Conservation (phyloP, 2,329 filamentous ascomycete species). For the Talaromyces sp. region DNA sequence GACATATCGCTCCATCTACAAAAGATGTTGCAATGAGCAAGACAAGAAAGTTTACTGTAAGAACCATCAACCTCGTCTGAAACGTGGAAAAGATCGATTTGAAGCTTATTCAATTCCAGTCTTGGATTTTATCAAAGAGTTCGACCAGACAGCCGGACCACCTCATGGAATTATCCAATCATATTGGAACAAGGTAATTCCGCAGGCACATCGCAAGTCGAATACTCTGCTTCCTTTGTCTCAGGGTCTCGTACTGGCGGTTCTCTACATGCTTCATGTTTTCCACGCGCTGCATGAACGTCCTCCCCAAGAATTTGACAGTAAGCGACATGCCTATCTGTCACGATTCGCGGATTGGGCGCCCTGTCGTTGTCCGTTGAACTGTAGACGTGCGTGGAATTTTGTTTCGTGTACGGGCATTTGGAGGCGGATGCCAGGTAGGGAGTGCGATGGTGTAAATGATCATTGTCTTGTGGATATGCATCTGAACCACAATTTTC, state of each 20-base stretch:
- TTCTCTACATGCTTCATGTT: slow-evolving; percentile 12
- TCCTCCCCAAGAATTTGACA: not conserved
- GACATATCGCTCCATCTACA: slow-evolving; percentile 3
- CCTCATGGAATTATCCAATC: not conserved
- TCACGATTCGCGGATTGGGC: slow-evolving; percentile 11
- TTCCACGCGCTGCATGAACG: not conserved
- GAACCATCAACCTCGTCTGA: not conserved
- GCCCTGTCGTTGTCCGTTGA: not conserved
- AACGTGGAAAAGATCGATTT: not conserved
- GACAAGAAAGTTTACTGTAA: slow-evolving; percentile 8
- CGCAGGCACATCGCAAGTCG: not conserved
- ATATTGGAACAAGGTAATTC: slow-evolving; percentile 10
- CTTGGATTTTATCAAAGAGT: not conserved
- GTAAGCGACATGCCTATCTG: not conserved
- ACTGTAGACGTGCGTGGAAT: slow-evolving; percentile 7
- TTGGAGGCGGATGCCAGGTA: not conserved
- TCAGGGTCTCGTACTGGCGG: not conserved
- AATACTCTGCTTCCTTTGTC: not conserved
- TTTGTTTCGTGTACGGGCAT: slow-evolving; percentile 8
- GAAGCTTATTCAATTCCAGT: slow-evolving; percentile 4
- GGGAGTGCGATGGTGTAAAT: not conserved
- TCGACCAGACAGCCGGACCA: not conserved
- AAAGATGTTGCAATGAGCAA: not conserved
- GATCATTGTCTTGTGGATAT: slow-evolving; percentile 11
- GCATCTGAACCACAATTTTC: slow-evolving; percentile 11